Base-by-base conservation (phyloP, 1,139 yeast species). In the Magnusiomyces tetraspermus region DNA sequence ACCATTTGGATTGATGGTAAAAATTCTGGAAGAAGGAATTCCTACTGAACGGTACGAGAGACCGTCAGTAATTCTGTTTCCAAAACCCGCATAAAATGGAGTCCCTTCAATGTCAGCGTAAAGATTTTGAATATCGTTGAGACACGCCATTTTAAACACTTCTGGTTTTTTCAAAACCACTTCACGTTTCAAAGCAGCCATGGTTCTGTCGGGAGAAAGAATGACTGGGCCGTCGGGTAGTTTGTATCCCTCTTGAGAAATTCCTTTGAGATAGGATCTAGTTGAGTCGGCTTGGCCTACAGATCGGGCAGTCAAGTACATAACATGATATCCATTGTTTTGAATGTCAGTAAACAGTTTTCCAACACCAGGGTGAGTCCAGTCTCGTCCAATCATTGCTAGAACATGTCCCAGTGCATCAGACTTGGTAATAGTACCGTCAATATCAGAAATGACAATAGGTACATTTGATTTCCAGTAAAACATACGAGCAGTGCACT, bases 281-380 rank as follows among this genome's bases (percentile, higher is more conserved):
- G 99, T 94, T 1, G 88, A 76, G 63, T 94, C 98, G 0, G 98
- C 96, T 63, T 87, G 95, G 0, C 99, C 99, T 0, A 88, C 96
- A 5, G 96, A 84, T 60, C 99, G 76, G 0, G 98, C 95, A 0
- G 98, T 94, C 60, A 94, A 73, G 67, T 94, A 94, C 78, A 94
- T 77, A 53, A 94, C 83, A 64, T 92, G 89, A 71, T 92, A 94
- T 1, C 98, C 98, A 66, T 94, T 94, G 54, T 77, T 74, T 48
- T 77, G 67, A 58, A 94, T 92, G 67, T 94, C 98, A 28, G 81
- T 82, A 67, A 90, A 94, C 56, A 94, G 72, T 60, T 82, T 83
- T 1, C 97, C 96, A 44, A 94, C 98, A 24, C 98, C 99, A 1
- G 83, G 79, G 66, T 94, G 99, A 0, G 98, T 94, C 98, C 98